Evolutionary conservation across 2,329 filamentous ascomycete species (phyloP).

Genomic region (Aspergillus sp.): DNA sequence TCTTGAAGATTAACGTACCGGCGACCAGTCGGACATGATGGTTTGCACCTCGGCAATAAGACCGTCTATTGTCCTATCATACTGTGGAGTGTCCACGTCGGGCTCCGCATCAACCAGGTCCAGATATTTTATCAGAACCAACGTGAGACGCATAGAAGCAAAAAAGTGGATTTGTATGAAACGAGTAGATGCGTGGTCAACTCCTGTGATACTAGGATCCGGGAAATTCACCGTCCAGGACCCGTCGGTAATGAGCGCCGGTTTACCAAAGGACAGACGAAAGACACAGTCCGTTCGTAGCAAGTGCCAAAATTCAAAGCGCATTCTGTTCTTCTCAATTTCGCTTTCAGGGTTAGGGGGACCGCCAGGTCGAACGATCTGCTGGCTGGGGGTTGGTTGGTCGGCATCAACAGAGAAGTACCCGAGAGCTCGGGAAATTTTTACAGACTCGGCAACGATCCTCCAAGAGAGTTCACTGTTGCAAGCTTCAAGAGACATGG

Average conservation of each 20-base stretch:
- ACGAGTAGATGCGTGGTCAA: conserved; percentile 17
- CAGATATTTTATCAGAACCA: conserved; percentile 17
- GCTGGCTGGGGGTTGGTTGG: not conserved
- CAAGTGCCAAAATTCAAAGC: conserved; percentile 27
- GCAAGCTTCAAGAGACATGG: conserved; percentile 19
- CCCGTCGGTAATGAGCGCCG: conserved; percentile 15
- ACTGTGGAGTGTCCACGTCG: not conserved
- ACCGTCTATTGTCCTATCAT: conserved; percentile 14
- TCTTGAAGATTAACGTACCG: not conserved
- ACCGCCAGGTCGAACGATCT: not conserved
- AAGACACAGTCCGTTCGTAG: conserved; percentile 23
- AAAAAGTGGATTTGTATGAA: conserved; percentile 24
- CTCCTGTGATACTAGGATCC: conserved; percentile 20
- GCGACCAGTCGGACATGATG: conserved; percentile 19
- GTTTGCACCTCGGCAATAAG: conserved; percentile 17
- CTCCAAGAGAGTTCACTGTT: conserved; percentile 20
- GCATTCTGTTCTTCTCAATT: conserved; percentile 19
- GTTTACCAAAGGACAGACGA: conserved; percentile 21
- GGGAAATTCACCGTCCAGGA: conserved; percentile 25
- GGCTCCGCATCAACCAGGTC: conserved; percentile 7
- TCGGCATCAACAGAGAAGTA: conserved; percentile 20
- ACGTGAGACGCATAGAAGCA: conserved; percentile 20
- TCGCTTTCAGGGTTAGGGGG: not conserved
- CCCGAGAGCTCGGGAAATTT: conserved; percentile 16
- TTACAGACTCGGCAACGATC: conserved; percentile 12